A percentile compares a stretch with the other conserved stretches of the same genome.
Conservation (phyloP, 2,329 filamentous ascomycete genomes). For the Aspergillus costaricaensis region DNA sequence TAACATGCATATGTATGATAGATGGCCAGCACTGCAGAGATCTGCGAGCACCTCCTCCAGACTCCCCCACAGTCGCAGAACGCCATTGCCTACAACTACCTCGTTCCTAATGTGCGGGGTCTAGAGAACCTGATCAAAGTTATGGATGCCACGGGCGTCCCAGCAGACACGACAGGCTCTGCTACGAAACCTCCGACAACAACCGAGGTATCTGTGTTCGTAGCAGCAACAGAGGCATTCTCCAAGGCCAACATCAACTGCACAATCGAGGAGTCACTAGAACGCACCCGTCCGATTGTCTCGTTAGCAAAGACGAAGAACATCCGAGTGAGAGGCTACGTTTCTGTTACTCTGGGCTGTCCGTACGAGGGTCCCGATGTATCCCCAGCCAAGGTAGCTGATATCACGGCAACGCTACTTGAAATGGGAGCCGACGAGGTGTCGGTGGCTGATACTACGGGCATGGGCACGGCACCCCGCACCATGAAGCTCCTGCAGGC, state of each 20-base stretch:
- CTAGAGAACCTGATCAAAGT: conserved; percentile 60
- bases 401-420: conserved; percentile 60
- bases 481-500: conserved; percentile 61
- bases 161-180: conserved; percentile 31
- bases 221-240: conserved; percentile 66
- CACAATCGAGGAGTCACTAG: conserved; percentile 62
- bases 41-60: conserved; percentile 57
- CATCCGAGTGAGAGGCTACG: conserved; percentile 64
- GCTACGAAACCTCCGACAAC: conserved; percentile 38
- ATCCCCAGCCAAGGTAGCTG: conserved; percentile 60
- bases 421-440: conserved; percentile 69
- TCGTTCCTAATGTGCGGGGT: conserved; percentile 64
- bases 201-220: conserved; percentile 64
- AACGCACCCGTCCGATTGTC: conserved; percentile 61
- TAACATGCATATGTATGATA: conserved; percentile 29
- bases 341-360: conserved; percentile 65
- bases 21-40: conserved; percentile 67
- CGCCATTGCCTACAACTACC: conserved; percentile 65
- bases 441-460: conserved; percentile 66
- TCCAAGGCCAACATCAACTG: conserved; percentile 68
- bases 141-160: conserved; percentile 47
- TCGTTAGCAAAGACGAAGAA: conserved; percentile 56
- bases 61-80: conserved; percentile 52
- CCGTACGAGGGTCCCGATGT: conserved; percentile 67
- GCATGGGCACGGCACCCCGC: conserved; percentile 66